Percentiles rank a stretch among this genome's conserved stretches.
Evolutionary conservation across 2,329 filamentous ascomycete genomes (phyloP).

Genomic region (Tolypocladium tropicale): DNA sequence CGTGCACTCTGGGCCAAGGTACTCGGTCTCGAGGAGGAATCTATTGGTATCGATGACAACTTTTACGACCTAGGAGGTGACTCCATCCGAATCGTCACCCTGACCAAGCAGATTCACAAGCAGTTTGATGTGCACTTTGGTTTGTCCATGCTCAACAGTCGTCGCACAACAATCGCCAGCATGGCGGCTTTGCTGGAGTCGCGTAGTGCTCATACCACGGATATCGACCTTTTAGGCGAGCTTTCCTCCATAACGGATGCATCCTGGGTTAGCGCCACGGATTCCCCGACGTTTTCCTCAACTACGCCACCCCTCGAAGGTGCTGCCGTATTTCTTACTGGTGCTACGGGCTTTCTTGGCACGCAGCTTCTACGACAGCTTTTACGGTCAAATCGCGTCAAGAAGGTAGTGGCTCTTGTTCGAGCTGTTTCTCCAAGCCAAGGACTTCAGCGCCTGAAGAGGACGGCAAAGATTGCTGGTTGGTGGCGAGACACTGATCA

Average conservation of each 20-base stretch:
- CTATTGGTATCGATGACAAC: not conserved
- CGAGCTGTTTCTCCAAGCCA: not conserved
- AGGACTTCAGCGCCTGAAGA: not conserved
- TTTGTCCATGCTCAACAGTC: not conserved
- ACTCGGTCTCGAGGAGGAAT: not conserved
- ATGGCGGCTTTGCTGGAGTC: not conserved
- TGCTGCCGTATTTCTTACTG: not conserved
- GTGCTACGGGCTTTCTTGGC: not conserved
- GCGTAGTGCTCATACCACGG: not conserved
- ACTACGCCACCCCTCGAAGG: not conserved
- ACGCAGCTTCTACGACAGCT: not conserved
- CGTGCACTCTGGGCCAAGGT: not conserved
- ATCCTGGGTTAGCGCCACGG: not conserved
- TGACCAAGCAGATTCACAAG: not conserved
- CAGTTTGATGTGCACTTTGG: not conserved
- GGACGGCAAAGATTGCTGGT: not conserved
- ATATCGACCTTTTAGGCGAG: not conserved
- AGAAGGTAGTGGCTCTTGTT: not conserved
- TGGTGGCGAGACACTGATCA: not conserved
- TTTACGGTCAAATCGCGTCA: not conserved
- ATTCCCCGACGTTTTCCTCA: not conserved
- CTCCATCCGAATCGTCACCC: not conserved
- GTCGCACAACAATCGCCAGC: not conserved
- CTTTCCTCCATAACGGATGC: not conserved
- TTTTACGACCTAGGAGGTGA: not conserved